Evolutionary conservation across 2,329 filamentous ascomycete genomes (phyloP).

Genomic region (Lasiodiplodia sp.): DNA sequence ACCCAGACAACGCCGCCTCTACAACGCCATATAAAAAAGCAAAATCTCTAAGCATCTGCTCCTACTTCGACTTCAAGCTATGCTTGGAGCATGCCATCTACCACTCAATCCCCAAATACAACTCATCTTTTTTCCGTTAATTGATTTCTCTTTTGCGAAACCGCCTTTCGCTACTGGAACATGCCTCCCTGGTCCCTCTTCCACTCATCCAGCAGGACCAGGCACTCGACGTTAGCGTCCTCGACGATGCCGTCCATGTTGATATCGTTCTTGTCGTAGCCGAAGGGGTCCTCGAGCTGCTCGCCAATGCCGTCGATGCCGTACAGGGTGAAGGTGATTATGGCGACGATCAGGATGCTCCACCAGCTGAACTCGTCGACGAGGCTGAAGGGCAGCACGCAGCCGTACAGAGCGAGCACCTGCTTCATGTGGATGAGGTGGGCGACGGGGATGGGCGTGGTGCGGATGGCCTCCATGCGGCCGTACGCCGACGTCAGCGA

Average conservation of each 20-base stretch:
- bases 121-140: no score
- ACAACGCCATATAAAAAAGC: neutral
- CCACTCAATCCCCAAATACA: no score
- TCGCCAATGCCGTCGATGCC: constrained; percentile 69
- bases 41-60: neutral
- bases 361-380: constrained; percentile 70
- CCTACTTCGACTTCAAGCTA: neutral
- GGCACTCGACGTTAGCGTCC: constrained; percentile 65
- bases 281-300: constrained; percentile 72
- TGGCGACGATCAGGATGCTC: constrained; percentile 64
- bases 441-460: constrained; percentile 70
- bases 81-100: neutral
- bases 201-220: constrained; percentile 67
- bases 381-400: constrained; percentile 68
- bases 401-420: constrained; percentile 67
- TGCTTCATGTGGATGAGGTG: constrained; percentile 71
- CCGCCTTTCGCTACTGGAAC: constrained; percentile 5
- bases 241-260: constrained; percentile 72
- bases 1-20: neutral
- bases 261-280: constrained; percentile 71
- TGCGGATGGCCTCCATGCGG: constrained; percentile 69
- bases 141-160: neutral
- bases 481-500: constrained; percentile 65
- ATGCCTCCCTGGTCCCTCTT: constrained; percentile 39
- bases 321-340: constrained; percentile 70